Percentiles rank a stretch among this genome's conserved stretches.
Evolutionary conservation across 2,329 filamentous ascomycete genomes (phyloP).

Genomic region (Helotiales sp.): DNA sequence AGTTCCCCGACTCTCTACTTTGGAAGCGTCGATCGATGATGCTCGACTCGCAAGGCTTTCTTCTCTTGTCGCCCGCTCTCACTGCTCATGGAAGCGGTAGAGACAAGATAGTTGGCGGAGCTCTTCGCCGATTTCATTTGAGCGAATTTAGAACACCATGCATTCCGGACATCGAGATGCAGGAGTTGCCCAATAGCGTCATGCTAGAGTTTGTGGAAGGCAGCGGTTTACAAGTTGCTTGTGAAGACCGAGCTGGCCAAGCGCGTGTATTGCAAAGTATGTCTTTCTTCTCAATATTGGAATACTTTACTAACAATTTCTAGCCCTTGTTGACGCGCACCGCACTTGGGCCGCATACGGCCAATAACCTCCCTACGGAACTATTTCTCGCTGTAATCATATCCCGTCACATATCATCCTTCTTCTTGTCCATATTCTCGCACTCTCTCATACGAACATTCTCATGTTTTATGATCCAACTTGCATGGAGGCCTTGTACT

Average conservation of each 20-base stretch:
- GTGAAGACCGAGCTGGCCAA: conserved; percentile 61
- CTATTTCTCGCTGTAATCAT: background rate
- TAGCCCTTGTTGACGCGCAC: conserved; percentile 33
- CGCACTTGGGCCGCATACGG: conserved; percentile 27
- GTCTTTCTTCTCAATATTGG: conserved; percentile 1
- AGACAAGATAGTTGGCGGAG: conserved; percentile 53
- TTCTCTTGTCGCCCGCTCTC: conserved; percentile 74
- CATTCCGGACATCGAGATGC: conserved; percentile 83
- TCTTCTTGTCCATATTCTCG: conserved; percentile 10
- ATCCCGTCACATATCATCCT: conserved; percentile 1
- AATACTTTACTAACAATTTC: conserved; percentile 13
- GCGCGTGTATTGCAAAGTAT: conserved; percentile 48
- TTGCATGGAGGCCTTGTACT: conserved; percentile 1
- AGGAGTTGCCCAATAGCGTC: conserved; percentile 88
- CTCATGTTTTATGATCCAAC: conserved; percentile 4
- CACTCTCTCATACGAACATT: background rate
- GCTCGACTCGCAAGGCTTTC: conserved; percentile 78
- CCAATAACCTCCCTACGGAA: conserved; percentile 13
- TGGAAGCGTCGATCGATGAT: conserved; percentile 94
- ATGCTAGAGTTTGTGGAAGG: conserved; percentile 61
- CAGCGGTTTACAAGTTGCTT: conserved; percentile 64
- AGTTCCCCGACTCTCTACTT: conserved; percentile 92
- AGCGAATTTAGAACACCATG: conserved; percentile 79
- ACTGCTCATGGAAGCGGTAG: conserved; percentile 44
- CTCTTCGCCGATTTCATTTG: conserved; percentile 79